These are phyloP conservation scores for Tolypocladium sp. DNA, from an alignment of 2,329 filamentous ascomycete species.

Conservation along the genomic window DNA sequence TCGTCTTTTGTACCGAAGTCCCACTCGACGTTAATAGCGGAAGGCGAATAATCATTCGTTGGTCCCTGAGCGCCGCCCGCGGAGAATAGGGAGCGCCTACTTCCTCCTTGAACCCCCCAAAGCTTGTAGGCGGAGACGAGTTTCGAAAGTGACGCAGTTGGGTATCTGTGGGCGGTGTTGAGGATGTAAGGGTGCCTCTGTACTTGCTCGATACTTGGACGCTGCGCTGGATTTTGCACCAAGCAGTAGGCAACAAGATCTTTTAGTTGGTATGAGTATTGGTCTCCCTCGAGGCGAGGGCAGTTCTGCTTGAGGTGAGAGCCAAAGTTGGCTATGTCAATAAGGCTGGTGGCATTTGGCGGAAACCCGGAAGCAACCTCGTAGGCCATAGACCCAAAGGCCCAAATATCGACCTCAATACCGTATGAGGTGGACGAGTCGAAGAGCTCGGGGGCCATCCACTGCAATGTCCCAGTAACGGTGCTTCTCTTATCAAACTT, in stretches of 20 bases:
- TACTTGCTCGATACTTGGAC: conserved; percentile 61
- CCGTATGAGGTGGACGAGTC: conserved; percentile 56
- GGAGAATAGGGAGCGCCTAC: conserved; percentile 55
- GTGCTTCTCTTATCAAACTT: conserved; percentile 70
- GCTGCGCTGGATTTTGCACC: conserved; percentile 55
- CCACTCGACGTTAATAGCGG: conserved; percentile 50
- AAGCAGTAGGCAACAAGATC: conserved; percentile 67
- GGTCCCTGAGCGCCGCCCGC: conserved; percentile 48
- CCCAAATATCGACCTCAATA: conserved; percentile 74
- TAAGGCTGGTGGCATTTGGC: conserved; percentile 53
- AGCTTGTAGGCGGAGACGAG: conserved; percentile 63
- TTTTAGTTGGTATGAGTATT: conserved; percentile 60
- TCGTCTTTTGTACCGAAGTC: conserved; percentile 46
- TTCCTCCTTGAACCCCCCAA: conserved; percentile 68
- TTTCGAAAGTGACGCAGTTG: conserved; percentile 51
- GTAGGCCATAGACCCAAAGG: conserved; percentile 71
- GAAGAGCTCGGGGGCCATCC: conserved; percentile 78
- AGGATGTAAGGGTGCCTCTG: conserved; percentile 61
- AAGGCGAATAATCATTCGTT: conserved; percentile 28
- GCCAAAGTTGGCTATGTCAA: conserved; percentile 38
- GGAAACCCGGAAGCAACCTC: conserved; percentile 74
- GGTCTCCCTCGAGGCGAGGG: conserved; percentile 61
- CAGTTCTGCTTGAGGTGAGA: conserved; percentile 50
- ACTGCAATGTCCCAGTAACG: conserved; percentile 74
- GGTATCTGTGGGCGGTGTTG: conserved; percentile 54